phyloP scores from a whole-genome alignment of 1,284 basidiomycete species.

The Moniliophthora roreri region DNA sequence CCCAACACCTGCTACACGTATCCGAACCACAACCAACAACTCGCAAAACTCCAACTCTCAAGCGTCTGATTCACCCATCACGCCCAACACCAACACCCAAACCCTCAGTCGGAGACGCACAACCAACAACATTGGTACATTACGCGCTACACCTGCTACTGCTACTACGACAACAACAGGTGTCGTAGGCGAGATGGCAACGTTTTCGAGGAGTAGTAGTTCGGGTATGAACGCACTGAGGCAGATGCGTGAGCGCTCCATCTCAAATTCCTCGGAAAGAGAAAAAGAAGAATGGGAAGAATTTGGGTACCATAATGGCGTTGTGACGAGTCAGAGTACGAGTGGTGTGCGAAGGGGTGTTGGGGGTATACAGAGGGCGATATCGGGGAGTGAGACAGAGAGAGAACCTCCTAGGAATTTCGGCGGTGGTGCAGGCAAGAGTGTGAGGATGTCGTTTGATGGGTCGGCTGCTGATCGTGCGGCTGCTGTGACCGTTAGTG shows the following conservation, averaged over 20 bases:
- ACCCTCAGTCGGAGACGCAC: too few species aligned
- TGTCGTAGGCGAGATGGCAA: slow-evolving; percentile 38
- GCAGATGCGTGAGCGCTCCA: too few species aligned
- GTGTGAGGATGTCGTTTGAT: slow-evolving; percentile 47
- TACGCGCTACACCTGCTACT: slow-evolving; percentile 21
- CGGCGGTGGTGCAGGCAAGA: slow-evolving; percentile 29
- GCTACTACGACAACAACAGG: slow-evolving; percentile 46
- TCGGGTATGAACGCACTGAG: background rate
- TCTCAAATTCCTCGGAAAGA: too few species aligned
- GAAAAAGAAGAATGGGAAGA: too few species aligned
- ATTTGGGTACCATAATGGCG: slow-evolving; percentile 1
- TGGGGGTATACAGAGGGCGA: slow-evolving; percentile 13
- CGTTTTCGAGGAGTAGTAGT: slow-evolving; percentile 27
- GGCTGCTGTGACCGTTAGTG: slow-evolving; percentile 34
- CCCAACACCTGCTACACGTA: slow-evolving; percentile 58
- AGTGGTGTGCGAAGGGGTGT: background rate
- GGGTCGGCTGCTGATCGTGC: slow-evolving; percentile 30
- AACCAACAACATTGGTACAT: too few species aligned
- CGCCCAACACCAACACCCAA: too few species aligned
- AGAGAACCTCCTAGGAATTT: slow-evolving; percentile 38
- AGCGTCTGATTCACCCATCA: too few species aligned
- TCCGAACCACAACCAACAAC: too few species aligned
- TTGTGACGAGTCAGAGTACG: background rate
- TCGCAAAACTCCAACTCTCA: too few species aligned
- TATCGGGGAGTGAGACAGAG: slow-evolving; percentile 59